Evolutionary conservation across 179 eudicot species (phyloP), one percentile per base, ranked within the genome.

Genomic region (Heliamphora pulchella): DNA sequence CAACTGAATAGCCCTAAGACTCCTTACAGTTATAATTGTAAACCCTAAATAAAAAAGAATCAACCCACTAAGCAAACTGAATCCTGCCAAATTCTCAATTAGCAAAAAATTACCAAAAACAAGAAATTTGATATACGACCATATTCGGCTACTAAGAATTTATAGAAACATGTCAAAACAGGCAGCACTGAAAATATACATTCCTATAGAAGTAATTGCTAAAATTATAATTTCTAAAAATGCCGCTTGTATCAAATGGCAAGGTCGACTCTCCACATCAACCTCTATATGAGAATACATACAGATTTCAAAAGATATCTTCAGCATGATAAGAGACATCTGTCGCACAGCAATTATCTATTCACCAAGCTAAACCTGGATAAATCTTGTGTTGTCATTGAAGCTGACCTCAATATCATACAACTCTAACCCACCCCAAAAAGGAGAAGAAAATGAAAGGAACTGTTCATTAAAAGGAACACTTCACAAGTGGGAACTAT

Each of bases 401-500:
- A 18, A 31, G 62, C 18, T 50, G 22, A 51, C 59, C 1, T 53
- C 3, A 22, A 73, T 53, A 61, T 73, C 76, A 47, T 9, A 50
- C 0, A 5, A 72, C 43, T 31, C 9, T 5, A 43, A 72, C 8
- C 20, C 13, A 18, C 61, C 76, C 75, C 59, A 22, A 72, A 43
- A 51, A 54, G 31, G 50, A 48, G 17, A 55, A n/a, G n/a, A 48
- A 72, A 31, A 11, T 11, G 3, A 17, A 53, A 72, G 59, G 61
- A 22, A 51, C 46, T 11, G 76, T 72, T 46, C 57, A 51, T n/a
- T 41, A 41, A 53, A 8, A 17, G 61, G 48, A 66, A 43, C 65
- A 17, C 41, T 44, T 41, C 4, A 55, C 54, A 55, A 1, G 43
- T 55, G 10, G 39, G 66, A 75, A 55, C 87, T 91, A 92, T 22